These are phyloP conservation scores for Fusarium sp. DNA, from an alignment of 2,329 filamentous ascomycete species.

Conservation along the genomic window DNA sequence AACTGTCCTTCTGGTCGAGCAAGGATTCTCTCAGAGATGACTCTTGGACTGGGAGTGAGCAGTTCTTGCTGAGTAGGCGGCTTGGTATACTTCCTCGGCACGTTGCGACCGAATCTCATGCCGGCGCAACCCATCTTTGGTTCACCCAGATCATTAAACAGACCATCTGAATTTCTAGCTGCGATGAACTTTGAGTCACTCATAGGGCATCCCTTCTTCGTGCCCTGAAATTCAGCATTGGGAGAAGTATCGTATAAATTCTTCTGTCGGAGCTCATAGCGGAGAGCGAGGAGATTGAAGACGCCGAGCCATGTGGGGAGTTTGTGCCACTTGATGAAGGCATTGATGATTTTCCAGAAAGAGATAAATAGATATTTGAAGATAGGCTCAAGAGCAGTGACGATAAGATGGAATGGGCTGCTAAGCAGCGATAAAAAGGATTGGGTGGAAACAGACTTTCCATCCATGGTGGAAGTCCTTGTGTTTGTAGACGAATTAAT, in stretches of 20 bases:
- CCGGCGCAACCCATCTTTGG: constrained; percentile 30
- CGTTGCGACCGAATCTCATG: constrained; percentile 34
- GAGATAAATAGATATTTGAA: constrained; percentile 23
- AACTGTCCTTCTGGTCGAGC: constrained; percentile 27
- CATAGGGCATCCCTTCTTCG: constrained; percentile 7
- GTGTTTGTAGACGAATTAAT: no score
- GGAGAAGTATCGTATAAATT: constrained; percentile 33
- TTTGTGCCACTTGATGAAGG: constrained; percentile 25
- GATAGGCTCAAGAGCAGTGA: not conserved
- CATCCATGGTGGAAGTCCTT: no score
- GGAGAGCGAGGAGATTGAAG: constrained; percentile 32
- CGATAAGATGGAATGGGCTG: no score
- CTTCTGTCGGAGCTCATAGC: constrained; percentile 31
- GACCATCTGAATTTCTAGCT: constrained; percentile 10
- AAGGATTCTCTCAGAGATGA: constrained; percentile 25
- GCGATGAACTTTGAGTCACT: constrained; percentile 30
- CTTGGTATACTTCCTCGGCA: constrained; percentile 9
- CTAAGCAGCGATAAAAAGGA: no score
- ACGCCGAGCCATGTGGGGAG: constrained; percentile 29
- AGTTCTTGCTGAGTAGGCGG: constrained; percentile 16
- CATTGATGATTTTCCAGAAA: constrained; percentile 24
- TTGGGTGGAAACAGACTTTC: no score
- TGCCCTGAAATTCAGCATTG: constrained; percentile 12
- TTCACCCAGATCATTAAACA: constrained; percentile 19
- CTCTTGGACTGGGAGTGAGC: constrained; percentile 7